Percentiles rank a stretch among this genome's conserved stretches.
Conservation (phyloP, 2,329 filamentous ascomycete genomes). For the Botrytis elliptica region DNA sequence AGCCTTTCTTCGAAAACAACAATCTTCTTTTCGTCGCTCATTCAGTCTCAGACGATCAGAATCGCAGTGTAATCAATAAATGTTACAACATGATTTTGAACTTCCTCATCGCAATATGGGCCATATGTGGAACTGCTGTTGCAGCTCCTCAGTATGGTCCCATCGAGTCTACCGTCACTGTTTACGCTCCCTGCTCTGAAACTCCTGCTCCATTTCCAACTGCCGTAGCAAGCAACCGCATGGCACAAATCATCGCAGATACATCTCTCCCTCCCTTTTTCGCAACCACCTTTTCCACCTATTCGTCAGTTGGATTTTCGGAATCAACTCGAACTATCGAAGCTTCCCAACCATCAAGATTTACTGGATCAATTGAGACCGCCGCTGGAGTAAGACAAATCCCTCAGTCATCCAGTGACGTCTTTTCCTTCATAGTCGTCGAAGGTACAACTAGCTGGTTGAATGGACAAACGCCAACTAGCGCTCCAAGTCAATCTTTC, state of each 20-base stretch:
- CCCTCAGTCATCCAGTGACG: background rate
- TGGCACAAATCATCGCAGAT: background rate
- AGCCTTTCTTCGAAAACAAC: background rate
- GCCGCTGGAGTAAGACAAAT: background rate
- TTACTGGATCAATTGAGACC: background rate
- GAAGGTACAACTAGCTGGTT: slow-evolving; percentile 30
- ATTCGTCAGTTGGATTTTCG: background rate
- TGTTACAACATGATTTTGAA: background rate
- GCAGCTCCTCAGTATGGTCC: background rate
- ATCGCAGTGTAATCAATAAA: background rate
- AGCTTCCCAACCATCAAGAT: background rate
- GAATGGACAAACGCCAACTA: slow-evolving; percentile 29
- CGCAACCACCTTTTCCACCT: background rate
- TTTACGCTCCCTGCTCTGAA: background rate
- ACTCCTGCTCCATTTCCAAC: background rate
- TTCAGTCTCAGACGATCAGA: background rate
- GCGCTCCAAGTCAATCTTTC: slow-evolving; percentile 21
- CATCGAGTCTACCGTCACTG: background rate
- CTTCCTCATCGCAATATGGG: background rate
- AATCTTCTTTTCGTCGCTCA: background rate
- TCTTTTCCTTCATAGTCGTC: slow-evolving; percentile 26
- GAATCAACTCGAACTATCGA: background rate
- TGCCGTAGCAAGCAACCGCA: background rate
- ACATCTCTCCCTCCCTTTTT: background rate
- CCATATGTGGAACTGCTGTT: background rate